Base-by-base conservation (phyloP, 1,284 basidiomycete species). In the Erythrobasidium hasegawianum region DNA sequence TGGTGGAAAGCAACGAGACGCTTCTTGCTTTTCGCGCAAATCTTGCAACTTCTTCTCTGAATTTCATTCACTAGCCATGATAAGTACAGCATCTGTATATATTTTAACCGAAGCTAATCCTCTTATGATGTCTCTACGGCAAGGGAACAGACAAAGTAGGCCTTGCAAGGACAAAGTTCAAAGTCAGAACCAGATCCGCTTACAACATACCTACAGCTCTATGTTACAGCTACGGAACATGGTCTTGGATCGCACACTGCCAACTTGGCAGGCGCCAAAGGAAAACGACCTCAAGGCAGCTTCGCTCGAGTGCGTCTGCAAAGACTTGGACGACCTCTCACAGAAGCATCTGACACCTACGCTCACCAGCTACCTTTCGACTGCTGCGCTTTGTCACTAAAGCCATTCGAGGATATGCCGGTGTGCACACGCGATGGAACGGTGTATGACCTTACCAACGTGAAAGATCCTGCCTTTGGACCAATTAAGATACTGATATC, bases 311-410 rank as follows among this genome's bases (percentile, higher is more conserved):
- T 64, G 40, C 33, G 33, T 33, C 5, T 2, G 41, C n/a, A 39
- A 50, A 1, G 43, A 24, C 18, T 24, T 27, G 13, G 3, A 20
- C 22, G 11, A 40, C n/a, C 13, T n/a, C 33, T 29, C 14, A 14
- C 1, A 14, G 27, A 5, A 14, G 20, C 14, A 10, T 4, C 14
- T 14, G 10, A 16, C 22, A 56, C 26, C 41, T n/a, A 18, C 8
- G 45, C 10, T 41, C 22, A 29, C 10, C 26, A 64, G 60, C 65
- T 69, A 8, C 68, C 68, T 39, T 69, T 62, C 59, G 58, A 67
- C 41, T 61, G 70, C 61, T 75, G 74, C 60, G 74, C 74, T 14
- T 68, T 75, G 13, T 72, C 72, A 5, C 57, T 75, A 22, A 74
- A 75, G 53, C 71, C 74, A 16, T 73, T 74, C 67, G 72, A 74